Conservation (phyloP, 2,329 filamentous ascomycete species). For the Colletotrichum noveboracense region DNA sequence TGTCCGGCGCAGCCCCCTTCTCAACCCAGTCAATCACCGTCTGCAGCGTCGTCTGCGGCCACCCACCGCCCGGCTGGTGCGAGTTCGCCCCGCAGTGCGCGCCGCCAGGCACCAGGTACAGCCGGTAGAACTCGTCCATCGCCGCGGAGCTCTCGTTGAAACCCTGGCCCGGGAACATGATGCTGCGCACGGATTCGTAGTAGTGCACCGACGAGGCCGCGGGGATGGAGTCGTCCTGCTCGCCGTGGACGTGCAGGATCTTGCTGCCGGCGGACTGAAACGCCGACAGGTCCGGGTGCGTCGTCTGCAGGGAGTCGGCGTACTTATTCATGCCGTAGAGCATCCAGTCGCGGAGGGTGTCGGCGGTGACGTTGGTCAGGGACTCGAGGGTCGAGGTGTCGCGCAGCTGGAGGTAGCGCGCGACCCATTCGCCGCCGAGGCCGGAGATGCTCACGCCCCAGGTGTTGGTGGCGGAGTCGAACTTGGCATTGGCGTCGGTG, state of each 20-base stretch:
- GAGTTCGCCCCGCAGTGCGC: conserved; percentile 55
- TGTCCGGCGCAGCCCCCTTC: conserved; percentile 47
- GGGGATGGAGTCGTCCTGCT: conserved; percentile 40
- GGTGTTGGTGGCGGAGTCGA: conserved; percentile 30
- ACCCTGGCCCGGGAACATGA: conserved; percentile 49
- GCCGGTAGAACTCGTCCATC: conserved; percentile 44
- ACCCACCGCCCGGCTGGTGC: conserved; percentile 38
- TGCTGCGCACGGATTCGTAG: conserved; percentile 45
- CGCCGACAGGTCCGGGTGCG: conserved; percentile 36
- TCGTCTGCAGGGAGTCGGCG: conserved; percentile 29
- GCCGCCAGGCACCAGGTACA: conserved; percentile 51
- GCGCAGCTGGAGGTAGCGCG: conserved; percentile 40
- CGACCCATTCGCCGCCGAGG: conserved; percentile 33
- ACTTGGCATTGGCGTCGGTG: conserved; percentile 36
- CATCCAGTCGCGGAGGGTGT: conserved; percentile 59
- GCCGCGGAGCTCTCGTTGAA: conserved; percentile 29
- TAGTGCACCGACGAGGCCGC: conserved; percentile 38
- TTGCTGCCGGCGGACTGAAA: conserved; percentile 44
- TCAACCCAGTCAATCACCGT: conserved; percentile 59
- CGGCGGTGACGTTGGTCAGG: conserved; percentile 53
- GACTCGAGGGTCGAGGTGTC: conserved; percentile 38
- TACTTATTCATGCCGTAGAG: conserved; percentile 45
- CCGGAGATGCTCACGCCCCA: conserved; percentile 18
- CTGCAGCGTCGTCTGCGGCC: conserved; percentile 42
- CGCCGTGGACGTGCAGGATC: conserved; percentile 46